These are phyloP conservation scores for Mucor irregularis DNA, from an alignment of 371 early-diverging fungal species.

Conservation along the genomic window DNA sequence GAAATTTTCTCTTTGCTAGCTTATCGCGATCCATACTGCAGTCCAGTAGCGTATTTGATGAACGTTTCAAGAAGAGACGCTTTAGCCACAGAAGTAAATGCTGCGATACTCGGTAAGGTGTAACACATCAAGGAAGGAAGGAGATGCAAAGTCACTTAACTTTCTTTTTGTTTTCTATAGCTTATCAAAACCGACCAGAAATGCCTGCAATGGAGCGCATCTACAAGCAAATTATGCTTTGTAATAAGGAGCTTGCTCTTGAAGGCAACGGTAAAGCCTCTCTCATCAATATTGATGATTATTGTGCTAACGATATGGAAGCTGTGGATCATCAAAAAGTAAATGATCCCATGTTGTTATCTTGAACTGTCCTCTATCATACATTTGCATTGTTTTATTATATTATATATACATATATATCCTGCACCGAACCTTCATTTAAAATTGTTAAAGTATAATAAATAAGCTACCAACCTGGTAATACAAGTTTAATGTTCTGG, in stretches of 20 bases:
- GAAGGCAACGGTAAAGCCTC: conserved; percentile 37
- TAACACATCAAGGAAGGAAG: not conserved
- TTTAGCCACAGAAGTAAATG: conserved; percentile 71
- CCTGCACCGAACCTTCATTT: too few relatives aligned
- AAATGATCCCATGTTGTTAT: too few relatives aligned
- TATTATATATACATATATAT: too few relatives aligned
- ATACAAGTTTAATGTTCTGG: too few relatives aligned
- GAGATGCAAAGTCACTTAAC: not conserved
- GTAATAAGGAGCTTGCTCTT: conserved; percentile 35
- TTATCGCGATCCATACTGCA: conserved; percentile 64
- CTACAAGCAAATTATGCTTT: conserved; percentile 39
- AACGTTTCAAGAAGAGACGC: conserved; percentile 32
- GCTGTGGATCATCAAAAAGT: not conserved
- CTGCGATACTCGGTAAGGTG: conserved; percentile 66
- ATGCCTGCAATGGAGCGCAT: conserved; percentile 45
- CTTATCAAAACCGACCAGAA: conserved; percentile 32
- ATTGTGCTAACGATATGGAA: conserved; percentile 2
- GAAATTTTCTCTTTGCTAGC: conserved; percentile 77
- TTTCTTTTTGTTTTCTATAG: too few relatives aligned
- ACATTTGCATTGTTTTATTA: too few relatives aligned
- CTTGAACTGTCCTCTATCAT: too few relatives aligned
- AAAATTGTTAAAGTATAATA: too few relatives aligned
- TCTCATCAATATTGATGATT: conserved; percentile 26
- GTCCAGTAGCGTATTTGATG: conserved; percentile 60
- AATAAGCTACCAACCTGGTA: too few relatives aligned